Evolutionary conservation across 257 asterid genomes (phyloP).

Genomic region (Capsicum rhomboideum): DNA sequence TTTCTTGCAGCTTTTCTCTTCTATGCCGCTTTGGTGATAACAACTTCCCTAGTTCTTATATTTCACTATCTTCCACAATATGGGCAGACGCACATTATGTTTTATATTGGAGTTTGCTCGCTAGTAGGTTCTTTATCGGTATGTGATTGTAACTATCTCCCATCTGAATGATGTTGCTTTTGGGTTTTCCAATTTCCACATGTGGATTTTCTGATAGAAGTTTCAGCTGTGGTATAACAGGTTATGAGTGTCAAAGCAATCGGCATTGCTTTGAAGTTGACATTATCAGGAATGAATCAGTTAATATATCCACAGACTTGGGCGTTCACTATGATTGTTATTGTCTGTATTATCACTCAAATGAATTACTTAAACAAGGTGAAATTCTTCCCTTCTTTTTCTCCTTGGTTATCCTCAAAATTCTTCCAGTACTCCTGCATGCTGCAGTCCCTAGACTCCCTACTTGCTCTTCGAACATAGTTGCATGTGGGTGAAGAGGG

Average conservation of each 20-base stretch:
- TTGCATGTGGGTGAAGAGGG: not conserved
- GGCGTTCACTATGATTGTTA: conserved; percentile 68
- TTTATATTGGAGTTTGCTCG: conserved; percentile 67
- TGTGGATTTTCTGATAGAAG: not conserved
- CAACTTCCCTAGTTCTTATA: conserved; percentile 41
- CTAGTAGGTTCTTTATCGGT: conserved; percentile 89
- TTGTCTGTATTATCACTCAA: conserved; percentile 71
- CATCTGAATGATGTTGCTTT: not conserved
- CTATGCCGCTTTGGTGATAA: conserved; percentile 50
- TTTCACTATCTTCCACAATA: conserved; percentile 55
- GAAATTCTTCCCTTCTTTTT: not conserved
- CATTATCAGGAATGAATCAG: conserved; percentile 86
- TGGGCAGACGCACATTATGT: conserved; percentile 78
- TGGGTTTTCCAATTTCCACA: not conserved
- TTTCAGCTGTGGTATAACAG: conserved; percentile 30
- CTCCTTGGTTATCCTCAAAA: not conserved
- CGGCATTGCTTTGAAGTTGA: conserved; percentile 91
- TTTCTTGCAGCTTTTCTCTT: conserved; percentile 55
- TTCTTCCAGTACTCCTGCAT: not conserved
- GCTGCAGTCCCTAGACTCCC: not conserved
- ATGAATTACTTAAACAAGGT: conserved; percentile 94
- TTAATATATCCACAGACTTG: conserved; percentile 88
- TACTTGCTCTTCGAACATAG: not conserved
- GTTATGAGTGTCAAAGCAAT: conserved; percentile 97
- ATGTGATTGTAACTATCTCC: conserved; percentile 16